These are phyloP conservation scores for Prunus padus DNA, from an alignment of 306 rosid species.

Conservation along the genomic window DNA sequence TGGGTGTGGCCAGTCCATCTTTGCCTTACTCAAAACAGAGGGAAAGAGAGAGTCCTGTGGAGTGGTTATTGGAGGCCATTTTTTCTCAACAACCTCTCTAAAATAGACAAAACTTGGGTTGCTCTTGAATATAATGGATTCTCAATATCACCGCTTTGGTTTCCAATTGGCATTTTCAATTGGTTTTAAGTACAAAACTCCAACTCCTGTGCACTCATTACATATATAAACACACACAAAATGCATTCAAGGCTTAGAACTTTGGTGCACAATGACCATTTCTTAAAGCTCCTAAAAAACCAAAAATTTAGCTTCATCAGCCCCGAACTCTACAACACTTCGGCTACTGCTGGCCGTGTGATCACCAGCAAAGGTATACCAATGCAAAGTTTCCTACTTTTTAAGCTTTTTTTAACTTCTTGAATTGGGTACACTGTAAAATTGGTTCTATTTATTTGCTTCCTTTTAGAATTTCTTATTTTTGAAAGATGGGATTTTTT, in stretches of 20 bases:
- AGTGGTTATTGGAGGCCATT: not conserved
- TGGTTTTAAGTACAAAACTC: not conserved
- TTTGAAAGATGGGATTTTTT: not conserved
- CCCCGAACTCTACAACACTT: slow-evolving; percentile 6
- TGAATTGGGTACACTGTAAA: not conserved
- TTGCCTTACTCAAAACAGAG: too few species aligned
- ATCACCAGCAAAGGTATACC: slow-evolving; percentile 32
- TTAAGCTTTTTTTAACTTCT: not conserved
- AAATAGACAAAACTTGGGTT: not conserved
- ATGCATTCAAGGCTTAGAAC: not conserved
- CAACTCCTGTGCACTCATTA: not conserved
- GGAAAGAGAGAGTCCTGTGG: not conserved
- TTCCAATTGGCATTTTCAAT: not conserved
- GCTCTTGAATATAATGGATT: not conserved
- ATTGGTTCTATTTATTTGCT: not conserved
- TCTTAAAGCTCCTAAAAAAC: not conserved
- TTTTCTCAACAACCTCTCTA: not conserved
- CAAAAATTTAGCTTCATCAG: not conserved
- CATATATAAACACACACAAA: not conserved
- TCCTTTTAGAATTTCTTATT: not conserved
- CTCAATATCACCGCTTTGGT: too few species aligned
- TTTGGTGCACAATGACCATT: not conserved
- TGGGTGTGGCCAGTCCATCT: too few species aligned
- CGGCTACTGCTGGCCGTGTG: slow-evolving; percentile 28
- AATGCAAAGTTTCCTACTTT: not conserved